phyloP scores from a whole-genome alignment of 805 yeast species.

The Clavispora santaluciae region DNA sequence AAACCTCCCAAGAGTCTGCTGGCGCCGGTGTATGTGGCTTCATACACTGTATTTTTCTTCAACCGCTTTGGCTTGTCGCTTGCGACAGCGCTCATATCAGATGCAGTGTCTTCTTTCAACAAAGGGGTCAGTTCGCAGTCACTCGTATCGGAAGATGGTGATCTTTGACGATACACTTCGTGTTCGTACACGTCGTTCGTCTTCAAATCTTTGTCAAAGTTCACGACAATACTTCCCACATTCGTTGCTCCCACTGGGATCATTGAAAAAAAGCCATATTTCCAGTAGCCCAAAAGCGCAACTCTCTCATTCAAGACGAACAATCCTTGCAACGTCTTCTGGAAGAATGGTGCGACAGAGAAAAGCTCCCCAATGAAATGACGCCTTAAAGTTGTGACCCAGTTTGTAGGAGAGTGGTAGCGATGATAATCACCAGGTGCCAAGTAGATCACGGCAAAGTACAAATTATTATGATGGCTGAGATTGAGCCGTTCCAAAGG shows the following conservation, averaged over 20 bases:
- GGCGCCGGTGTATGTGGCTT: conserved; percentile 85
- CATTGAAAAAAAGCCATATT: conserved; percentile 95
- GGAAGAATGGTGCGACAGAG: conserved; percentile 96
- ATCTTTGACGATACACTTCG: conserved; percentile 28
- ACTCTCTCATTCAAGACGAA: conserved; percentile 94
- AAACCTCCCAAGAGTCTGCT: conserved; percentile 73
- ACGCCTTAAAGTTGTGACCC: conserved; percentile 92
- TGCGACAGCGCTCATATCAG: conserved; percentile 1
- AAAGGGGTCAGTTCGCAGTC: conserved; percentile 30
- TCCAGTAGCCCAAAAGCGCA: conserved; percentile 93
- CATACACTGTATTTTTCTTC: conserved; percentile 80
- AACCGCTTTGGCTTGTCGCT: conserved; percentile 30
- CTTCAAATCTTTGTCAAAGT: conserved; percentile 83
- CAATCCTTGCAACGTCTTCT: conserved; percentile 75
- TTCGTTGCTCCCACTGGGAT: conserved; percentile 99
- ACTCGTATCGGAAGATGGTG: conserved; percentile 1
- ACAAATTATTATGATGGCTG: conserved; percentile 52
- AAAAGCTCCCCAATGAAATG: conserved; percentile 94
- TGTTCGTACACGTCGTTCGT: conserved; percentile 73
- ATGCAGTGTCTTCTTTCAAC: conserved; percentile 13
- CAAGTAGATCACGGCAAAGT: conserved; percentile 84
- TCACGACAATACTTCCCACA: conserved; percentile 90
- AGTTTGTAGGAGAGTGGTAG: conserved; percentile 91
- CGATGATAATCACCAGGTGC: conserved; percentile 99
- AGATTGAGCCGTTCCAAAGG: conserved; percentile 26